Conservation (phyloP, 2,329 filamentous ascomycete genomes). For the Aspergillus sp. region DNA sequence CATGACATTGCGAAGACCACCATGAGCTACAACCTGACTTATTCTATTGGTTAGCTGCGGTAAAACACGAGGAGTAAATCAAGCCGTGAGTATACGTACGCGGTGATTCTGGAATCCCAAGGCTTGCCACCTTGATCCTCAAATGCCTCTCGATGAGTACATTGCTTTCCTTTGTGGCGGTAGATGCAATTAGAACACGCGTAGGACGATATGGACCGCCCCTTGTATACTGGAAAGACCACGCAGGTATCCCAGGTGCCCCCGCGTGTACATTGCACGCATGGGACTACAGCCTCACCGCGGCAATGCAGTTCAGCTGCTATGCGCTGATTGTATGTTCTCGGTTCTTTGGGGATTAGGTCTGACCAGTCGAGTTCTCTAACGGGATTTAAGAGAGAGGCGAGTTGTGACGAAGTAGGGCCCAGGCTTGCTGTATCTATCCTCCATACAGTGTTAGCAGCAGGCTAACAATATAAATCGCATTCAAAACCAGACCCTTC, state of each 20-base stretch:
- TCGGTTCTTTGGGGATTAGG: neutral
- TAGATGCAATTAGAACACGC: neutral
- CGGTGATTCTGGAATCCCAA: neutral
- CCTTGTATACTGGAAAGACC: neutral
- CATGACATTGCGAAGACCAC: neutral
- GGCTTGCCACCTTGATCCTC: neutral
- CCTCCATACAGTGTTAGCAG: neutral
- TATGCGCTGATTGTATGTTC: neutral
- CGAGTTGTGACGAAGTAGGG: neutral
- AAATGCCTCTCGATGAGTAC: neutral
- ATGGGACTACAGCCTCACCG: neutral
- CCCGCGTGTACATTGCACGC: neutral
- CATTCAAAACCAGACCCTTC: neutral
- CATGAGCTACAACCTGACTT: neutral
- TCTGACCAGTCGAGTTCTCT: neutral
- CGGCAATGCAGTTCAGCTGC: neutral
- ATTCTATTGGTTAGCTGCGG: neutral
- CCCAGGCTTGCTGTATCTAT: neutral
- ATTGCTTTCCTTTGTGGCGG: neutral
- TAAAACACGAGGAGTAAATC: neutral
- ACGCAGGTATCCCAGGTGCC: neutral
- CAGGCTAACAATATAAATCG: neutral
- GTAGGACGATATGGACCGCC: neutral
- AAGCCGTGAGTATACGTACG: neutral
- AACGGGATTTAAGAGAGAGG: neutral